Conservation (phyloP, 23 red algal genomes). For the Agarophyton chilense region DNA sequence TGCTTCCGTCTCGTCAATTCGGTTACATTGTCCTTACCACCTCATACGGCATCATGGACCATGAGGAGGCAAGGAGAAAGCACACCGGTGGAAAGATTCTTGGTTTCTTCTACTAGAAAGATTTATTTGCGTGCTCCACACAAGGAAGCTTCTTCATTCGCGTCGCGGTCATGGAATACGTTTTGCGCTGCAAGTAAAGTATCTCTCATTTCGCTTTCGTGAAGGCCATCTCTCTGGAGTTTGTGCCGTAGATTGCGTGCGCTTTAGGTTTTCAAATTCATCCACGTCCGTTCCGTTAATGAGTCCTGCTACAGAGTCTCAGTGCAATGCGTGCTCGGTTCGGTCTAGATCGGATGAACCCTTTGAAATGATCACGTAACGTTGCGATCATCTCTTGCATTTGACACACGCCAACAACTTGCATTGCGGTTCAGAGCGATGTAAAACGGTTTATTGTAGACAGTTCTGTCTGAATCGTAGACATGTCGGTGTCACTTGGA, state of each 20-base stretch:
- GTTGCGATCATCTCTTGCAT: not conserved
- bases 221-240: no score
- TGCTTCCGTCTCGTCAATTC: conserved; percentile 95
- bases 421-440: not conserved
- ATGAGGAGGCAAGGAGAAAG: conserved; percentile 92
- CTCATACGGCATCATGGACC: conserved; percentile 94
- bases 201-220: not conserved
- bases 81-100: conserved; percentile 98
- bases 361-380: not conserved
- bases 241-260: no score
- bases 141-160: not conserved
- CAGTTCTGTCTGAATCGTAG: not conserved
- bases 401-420: not conserved
- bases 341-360: no score
- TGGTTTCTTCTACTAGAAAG: conserved; percentile 89
- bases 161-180: not conserved
- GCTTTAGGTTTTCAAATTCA: no score
- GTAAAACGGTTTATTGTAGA: not conserved
- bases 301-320: no score
- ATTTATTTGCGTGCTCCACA: not conserved
- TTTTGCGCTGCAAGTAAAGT: no score
- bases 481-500: no score
- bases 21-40: conserved; percentile 95
- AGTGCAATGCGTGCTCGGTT: no score
- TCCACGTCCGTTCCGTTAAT: no score